Evolutionary conservation across 345 rosid species (phyloP).

Genomic region (Excoecaria cochinchinensis): DNA sequence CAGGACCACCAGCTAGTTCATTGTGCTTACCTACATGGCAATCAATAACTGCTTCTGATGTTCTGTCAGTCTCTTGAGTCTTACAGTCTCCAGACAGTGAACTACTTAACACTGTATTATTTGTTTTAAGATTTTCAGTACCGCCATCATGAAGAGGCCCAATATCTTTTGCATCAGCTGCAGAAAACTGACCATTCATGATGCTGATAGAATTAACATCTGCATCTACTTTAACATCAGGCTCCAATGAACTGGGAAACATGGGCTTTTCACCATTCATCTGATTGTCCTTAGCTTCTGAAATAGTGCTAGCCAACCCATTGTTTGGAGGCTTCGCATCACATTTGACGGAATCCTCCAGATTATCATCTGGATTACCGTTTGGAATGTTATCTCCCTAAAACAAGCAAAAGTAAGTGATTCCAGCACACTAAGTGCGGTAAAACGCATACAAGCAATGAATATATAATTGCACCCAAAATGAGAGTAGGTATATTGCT

Average conservation of each 20-base stretch:
- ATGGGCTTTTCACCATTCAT: constrained; percentile 27
- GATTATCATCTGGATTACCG: constrained; percentile 34
- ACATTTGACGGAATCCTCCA: constrained; percentile 37
- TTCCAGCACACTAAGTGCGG: constrained; percentile 8
- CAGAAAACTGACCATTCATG: constrained; percentile 32
- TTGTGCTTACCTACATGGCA: constrained; percentile 33
- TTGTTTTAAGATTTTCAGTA: constrained; percentile 34
- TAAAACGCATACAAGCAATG: constrained; percentile 3
- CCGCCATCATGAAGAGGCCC: constrained; percentile 29
- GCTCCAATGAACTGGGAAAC: constrained; percentile 27
- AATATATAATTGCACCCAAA: not conserved
- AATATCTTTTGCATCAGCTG: constrained; percentile 35
- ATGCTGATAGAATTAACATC: constrained; percentile 29
- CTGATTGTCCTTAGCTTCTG: constrained; percentile 35
- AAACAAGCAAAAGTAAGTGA: constrained; percentile 20
- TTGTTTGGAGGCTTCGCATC: constrained; percentile 36
- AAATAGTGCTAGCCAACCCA: constrained; percentile 24
- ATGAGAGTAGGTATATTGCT: not conserved
- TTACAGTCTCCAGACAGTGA: constrained; percentile 40
- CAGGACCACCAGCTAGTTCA: constrained; percentile 29
- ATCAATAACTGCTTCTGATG: constrained; percentile 43
- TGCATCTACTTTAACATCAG: constrained; percentile 33
- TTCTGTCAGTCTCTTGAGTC: constrained; percentile 35
- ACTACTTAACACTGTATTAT: constrained; percentile 30
- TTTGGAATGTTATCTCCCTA: constrained; percentile 42